A percentile compares a stretch with the other conserved stretches of the same genome.
These are phyloP conservation scores for Neofusicoccum kwambonambiense DNA, from an alignment of 2,329 filamentous ascomycete species.

Conservation along the genomic window DNA sequence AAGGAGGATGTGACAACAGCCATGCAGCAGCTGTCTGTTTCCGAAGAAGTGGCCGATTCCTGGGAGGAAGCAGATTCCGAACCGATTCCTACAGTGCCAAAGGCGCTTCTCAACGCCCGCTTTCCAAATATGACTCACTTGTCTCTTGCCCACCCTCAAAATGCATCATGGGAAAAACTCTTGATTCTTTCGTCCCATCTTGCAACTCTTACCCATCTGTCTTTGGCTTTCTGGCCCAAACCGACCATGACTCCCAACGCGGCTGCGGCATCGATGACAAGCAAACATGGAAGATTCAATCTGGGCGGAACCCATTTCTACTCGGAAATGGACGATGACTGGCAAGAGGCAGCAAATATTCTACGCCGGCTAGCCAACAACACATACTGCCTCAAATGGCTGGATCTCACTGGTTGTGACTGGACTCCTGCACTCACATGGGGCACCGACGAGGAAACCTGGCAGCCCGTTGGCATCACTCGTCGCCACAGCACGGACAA, in stretches of 20 bases:
- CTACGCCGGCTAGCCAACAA: constrained; percentile 55
- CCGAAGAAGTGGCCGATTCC: constrained; percentile 38
- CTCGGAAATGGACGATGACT: constrained; percentile 53
- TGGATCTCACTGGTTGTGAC: constrained; percentile 61
- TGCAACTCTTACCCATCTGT: constrained; percentile 60
- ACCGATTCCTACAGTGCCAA: constrained; percentile 13
- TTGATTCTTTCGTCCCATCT: constrained; percentile 53
- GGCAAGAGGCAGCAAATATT: constrained; percentile 56
- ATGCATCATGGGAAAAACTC: constrained; percentile 56
- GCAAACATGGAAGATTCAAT: constrained; percentile 42
- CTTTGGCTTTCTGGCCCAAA: constrained; percentile 61
- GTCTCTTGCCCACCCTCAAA: constrained; percentile 55
- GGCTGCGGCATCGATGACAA: constrained; percentile 44
- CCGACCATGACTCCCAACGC: constrained; percentile 59
- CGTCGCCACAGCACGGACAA: neutral
- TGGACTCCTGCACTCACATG: constrained; percentile 56
- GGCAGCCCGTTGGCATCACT: neutral
- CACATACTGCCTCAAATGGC: constrained; percentile 60
- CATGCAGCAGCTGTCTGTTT: constrained; percentile 23
- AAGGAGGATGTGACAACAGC: constrained; percentile 18
- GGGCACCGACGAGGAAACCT: constrained; percentile 23
- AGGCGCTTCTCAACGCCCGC: constrained; percentile 23
- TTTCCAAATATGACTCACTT: constrained; percentile 58
- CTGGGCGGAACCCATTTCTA: constrained; percentile 56
- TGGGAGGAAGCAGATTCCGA: constrained; percentile 41